phyloP scores from a whole-genome alignment of 1,284 basidiomycete genomes.

The Fomitopsis schrenkii region DNA sequence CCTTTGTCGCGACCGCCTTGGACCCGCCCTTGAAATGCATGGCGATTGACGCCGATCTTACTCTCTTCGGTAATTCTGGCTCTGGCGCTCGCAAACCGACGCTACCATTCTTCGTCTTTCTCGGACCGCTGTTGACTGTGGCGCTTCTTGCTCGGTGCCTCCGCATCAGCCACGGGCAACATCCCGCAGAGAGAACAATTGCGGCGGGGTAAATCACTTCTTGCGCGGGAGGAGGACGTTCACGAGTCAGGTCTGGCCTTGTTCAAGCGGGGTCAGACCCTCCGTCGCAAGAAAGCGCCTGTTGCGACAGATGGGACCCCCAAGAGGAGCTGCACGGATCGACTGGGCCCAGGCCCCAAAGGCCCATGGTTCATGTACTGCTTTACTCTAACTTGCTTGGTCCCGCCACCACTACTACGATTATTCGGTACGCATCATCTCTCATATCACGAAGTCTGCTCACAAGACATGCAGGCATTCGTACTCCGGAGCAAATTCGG shows the following conservation, averaged over 20 bases:
- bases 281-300: constrained; percentile 61
- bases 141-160: not conserved
- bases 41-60: not conserved
- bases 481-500: constrained; percentile 89
- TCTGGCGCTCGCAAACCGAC: not conserved
- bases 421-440: constrained; percentile 52
- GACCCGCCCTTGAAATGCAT: not conserved
- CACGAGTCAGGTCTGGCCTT: constrained; percentile 85
- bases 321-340: constrained; percentile 58
- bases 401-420: constrained; percentile 72
- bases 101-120: not conserved
- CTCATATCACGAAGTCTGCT: constrained; percentile 7
- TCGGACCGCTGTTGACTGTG: not conserved
- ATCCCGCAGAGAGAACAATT: constrained; percentile 63
- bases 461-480: constrained; percentile 56
- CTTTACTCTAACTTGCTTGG: constrained; percentile 80
- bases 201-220: constrained; percentile 82
- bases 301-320: constrained; percentile 32
- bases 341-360: constrained; percentile 82
- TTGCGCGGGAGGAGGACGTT: constrained; percentile 83
- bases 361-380: constrained; percentile 97
- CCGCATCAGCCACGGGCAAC: constrained; percentile 73
- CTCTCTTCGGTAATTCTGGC: not conserved
- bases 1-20: constrained; percentile 6
- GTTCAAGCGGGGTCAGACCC: constrained; percentile 79